Base-by-base conservation (phyloP, 2,329 filamentous ascomycete species). In the Colletotrichum agaves region DNA sequence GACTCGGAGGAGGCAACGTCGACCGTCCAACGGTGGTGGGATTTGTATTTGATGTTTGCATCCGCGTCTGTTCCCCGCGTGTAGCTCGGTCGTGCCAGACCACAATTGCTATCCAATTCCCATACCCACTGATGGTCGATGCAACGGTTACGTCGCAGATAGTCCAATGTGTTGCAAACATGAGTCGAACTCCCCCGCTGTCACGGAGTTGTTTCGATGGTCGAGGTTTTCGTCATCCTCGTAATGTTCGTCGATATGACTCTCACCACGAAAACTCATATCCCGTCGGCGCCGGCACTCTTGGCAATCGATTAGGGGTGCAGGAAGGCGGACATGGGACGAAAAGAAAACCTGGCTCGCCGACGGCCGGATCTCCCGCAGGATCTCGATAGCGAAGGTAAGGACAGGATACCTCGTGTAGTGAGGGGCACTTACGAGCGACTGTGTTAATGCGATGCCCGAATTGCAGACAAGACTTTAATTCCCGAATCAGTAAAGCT, bases 1-100 rank as follows among this genome's bases (percentile, higher is more conserved):
- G 64, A 67, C 64, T 67, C 64, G 64, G 23, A 64, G 17, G 17
- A 55, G 5, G 53, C 61, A 55, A 58, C 39, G 31, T 67, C 53
- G 35, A 37, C 44, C 13, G n/a, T 59, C 60, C 53, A 59, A 19
- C 33, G 39, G 39, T 23, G 33, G 64, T 58, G 61, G 64, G 17
- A 58, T 52, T 58, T 41, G 60, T n/a, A n/a, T 58, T 59, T 59
- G 60, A 64, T 59, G 53, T 53, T 59, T 53, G 46, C 27, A 44
- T 33, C 31, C 39, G 27, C 17, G 23, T 47, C 55, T 47, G 41
- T 23, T 50, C 53, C 50, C 52, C 39, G 64, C 37, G 61, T n/a
- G 41, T 49, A 47, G 57, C 39, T 43, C 52, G 37, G 33, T 37
- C 50, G 50, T 37, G n/a, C n/a, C 15, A 50, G 47, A 50, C 27